Evolutionary conservation across 2,329 filamentous ascomycete species (phyloP), one percentile per base, ranked within the genome.

Genomic region (Claviceps sp.): DNA sequence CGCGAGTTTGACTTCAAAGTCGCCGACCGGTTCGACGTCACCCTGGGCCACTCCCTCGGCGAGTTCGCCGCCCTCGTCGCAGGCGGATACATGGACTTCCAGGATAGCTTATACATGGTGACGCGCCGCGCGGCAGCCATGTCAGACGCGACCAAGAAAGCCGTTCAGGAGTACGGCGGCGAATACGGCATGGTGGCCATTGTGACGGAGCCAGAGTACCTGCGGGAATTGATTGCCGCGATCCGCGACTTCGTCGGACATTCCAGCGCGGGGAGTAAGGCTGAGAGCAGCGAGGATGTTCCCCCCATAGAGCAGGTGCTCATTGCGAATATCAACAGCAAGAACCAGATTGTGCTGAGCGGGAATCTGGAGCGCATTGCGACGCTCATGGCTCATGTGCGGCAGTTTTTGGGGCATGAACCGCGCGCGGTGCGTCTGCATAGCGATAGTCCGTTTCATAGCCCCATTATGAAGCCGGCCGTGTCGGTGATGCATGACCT

Each of bases 131-230:
- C 88, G 48, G 85, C 89, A 64, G 80, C 84, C 57, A 95, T 96
- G 89, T 82, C 84, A 4, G 76, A 82, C 45, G 90, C 87, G 59
- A 89, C 87, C 7, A 71, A 71, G 58, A 72, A 76, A 24, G 87
- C 87, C 4, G 73, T 77, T 13, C 74, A 81, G 55, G 69, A 79
- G 55, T 81, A 83, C 57, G 87, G 87, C 52, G 86, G 87, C 57
- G 86, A 89, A 60, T 93, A 94, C 62, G 91, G 91, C 62, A 97
- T 97, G 91, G 83, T 96, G 24, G 91, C 91, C 4, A 73, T 96
- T 11, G 84, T 97, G 7, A 95, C 89, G 54, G 89, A 96, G 64
- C 84, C 88, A 3, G 78, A 83, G 57, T 86, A 89, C 64, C 76
- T 96, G 54, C 68, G 73, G 13, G 67, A 73, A 5, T 74, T 96